Percentiles rank a stretch among this genome's conserved stretches.
Evolutionary conservation across 83 land plant genomes (phyloP).

Genomic region (Picea abies): DNA sequence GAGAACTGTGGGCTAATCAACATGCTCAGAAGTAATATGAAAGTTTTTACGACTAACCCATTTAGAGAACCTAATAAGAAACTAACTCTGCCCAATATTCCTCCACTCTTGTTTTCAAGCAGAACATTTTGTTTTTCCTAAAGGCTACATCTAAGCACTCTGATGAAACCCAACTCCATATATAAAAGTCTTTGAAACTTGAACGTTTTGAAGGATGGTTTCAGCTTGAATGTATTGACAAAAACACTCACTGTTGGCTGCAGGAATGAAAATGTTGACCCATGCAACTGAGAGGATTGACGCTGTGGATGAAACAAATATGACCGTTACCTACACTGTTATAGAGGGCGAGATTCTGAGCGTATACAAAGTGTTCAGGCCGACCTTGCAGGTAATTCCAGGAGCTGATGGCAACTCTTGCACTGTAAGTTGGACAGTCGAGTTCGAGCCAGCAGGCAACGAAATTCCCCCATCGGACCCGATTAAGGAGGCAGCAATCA

Average conservation of each 20-base stretch:
- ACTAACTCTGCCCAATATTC: not conserved
- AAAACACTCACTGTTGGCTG: not conserved
- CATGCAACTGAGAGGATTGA: conserved; percentile 55
- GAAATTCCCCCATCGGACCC: conserved; percentile 38
- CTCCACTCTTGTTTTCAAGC: too few relatives aligned
- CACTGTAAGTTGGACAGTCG: conserved; percentile 50
- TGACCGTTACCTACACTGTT: conserved; percentile 38
- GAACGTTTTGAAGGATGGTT: too few relatives aligned
- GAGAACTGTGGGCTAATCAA: too few relatives aligned
- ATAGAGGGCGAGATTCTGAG: conserved; percentile 53
- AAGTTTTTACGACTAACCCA: not conserved
- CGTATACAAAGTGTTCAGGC: conserved; percentile 51
- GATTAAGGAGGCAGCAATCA: conserved; percentile 40
- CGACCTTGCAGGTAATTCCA: conserved; percentile 25
- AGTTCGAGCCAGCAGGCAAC: conserved; percentile 47
- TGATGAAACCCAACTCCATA: too few relatives aligned
- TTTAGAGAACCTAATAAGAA: not conserved
- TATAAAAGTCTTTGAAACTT: not conserved
- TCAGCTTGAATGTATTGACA: too few relatives aligned
- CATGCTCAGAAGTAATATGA: too few relatives aligned
- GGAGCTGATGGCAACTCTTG: conserved; percentile 29
- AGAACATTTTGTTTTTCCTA: too few relatives aligned
- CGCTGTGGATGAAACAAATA: conserved; percentile 40
- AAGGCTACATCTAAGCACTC: too few relatives aligned
- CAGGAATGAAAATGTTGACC: conserved; percentile 30